phyloP scores from a whole-genome alignment of 2,329 filamentous ascomycete species.

The Microcera coccophila region DNA sequence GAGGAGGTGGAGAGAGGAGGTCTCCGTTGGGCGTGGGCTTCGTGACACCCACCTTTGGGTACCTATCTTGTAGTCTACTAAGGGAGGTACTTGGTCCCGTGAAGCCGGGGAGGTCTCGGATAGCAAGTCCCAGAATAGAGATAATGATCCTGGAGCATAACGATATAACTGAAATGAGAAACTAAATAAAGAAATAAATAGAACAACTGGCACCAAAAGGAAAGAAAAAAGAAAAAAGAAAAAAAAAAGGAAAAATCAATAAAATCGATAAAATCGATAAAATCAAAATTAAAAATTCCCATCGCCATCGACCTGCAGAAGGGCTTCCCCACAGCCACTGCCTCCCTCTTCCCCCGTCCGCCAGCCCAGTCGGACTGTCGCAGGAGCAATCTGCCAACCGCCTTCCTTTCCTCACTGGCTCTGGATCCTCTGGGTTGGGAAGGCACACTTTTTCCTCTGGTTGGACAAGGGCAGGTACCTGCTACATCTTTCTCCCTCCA shows the following conservation, averaged over 20 bases:
- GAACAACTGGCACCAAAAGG: not conserved
- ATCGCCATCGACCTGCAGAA: not conserved
- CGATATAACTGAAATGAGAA: too few relatives aligned
- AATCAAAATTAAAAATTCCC: not conserved
- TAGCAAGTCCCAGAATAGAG: too few relatives aligned
- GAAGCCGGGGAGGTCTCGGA: too few relatives aligned
- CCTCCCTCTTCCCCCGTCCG: not conserved
- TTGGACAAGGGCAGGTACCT: constrained; percentile 9
- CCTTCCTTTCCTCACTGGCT: not conserved
- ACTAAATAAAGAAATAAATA: too few relatives aligned
- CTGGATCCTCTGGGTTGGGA: constrained; percentile 1
- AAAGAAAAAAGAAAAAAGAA: not conserved
- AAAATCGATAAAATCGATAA: not conserved
- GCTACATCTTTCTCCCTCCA: constrained; percentile 19
- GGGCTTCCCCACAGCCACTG: not conserved
- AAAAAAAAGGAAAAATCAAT: not conserved
- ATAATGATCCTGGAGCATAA: too few relatives aligned
- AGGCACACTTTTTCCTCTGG: constrained; percentile 1
- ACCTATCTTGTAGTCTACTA: not conserved
- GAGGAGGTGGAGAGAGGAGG: not conserved
- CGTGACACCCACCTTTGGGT: not conserved
- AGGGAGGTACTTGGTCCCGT: too few relatives aligned
- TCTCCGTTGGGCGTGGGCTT: not conserved
- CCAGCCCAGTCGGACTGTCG: too few relatives aligned
- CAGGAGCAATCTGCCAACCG: not conserved